These are phyloP conservation scores for Mycena belliarum DNA, from an alignment of 768 basidiomycete genomes.

Conservation along the genomic window DNA sequence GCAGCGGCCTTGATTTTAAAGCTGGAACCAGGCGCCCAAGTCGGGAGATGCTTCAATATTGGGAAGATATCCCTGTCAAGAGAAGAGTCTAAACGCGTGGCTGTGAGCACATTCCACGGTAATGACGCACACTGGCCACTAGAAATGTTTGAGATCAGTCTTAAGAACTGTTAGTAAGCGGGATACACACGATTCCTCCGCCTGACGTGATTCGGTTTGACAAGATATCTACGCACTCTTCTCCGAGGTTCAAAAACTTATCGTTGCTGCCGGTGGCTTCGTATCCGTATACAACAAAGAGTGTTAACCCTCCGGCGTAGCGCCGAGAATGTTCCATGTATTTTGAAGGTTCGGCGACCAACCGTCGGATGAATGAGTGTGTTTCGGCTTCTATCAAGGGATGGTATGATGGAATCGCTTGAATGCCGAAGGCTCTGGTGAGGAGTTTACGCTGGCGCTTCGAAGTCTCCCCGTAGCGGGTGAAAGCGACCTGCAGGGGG, in stretches of 20 bases:
- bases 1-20: slow-evolving; percentile 60
- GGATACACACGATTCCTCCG: slow-evolving; percentile 43
- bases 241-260: slow-evolving; percentile 40
- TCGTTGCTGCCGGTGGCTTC: slow-evolving; percentile 41
- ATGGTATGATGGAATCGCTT: slow-evolving; percentile 55
- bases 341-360: slow-evolving; percentile 46
- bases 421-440: slow-evolving; percentile 59
- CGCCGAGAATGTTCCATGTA: slow-evolving; percentile 42
- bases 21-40: slow-evolving; percentile 66
- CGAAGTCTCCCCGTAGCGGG: slow-evolving; percentile 60
- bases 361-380: slow-evolving; percentile 53
- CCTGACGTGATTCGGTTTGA: slow-evolving; percentile 46
- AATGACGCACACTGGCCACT: slow-evolving; percentile 17
- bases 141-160: too few species aligned
- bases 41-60: slow-evolving; percentile 55
- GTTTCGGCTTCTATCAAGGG: slow-evolving; percentile 60
- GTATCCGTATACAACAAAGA: slow-evolving; percentile 46
- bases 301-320: slow-evolving; percentile 40
- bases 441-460: slow-evolving; percentile 69
- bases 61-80: slow-evolving; percentile 36
- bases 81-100: neutral
- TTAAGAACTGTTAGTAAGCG: too few species aligned
- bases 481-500: slow-evolving; percentile 55
- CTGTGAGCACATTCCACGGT: neutral
- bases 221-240: slow-evolving; percentile 42